Conservation (phyloP, 1,284 basidiomycete species). For the Caloboletus inedulis region DNA sequence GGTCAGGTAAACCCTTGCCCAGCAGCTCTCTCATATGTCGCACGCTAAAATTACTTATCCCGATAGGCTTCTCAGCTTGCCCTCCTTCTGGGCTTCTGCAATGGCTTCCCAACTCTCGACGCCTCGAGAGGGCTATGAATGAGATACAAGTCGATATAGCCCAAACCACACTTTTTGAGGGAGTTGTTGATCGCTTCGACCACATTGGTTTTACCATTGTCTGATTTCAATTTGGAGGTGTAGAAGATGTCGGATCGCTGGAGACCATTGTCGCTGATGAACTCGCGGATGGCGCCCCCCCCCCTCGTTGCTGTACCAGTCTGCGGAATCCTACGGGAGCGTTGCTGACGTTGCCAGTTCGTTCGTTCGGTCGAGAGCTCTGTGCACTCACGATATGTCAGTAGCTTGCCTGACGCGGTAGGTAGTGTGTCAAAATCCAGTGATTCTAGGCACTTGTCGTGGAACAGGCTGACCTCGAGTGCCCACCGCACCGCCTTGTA, state of each 20-base stretch:
- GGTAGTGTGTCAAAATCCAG: background rate
- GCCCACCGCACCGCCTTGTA: conserved; percentile 6
- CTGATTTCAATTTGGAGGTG: conserved; percentile 66
- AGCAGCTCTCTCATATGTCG: conserved; percentile 61
- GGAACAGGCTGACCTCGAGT: conserved; percentile 5
- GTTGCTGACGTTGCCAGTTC: background rate
- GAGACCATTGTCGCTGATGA: conserved; percentile 43
- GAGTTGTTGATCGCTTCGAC: conserved; percentile 53
- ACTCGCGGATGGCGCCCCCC: conserved; percentile 60
- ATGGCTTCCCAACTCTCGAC: conserved; percentile 6
- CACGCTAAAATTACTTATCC: conserved; percentile 3
- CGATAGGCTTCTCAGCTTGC: background rate
- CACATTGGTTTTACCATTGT: conserved; percentile 46
- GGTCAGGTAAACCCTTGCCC: conserved; percentile 47
- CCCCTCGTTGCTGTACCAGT: conserved; percentile 63
- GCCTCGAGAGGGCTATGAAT: conserved; percentile 10
- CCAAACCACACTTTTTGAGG: conserved; percentile 42
- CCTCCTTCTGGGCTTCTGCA: background rate
- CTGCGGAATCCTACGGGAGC: conserved; percentile 4
- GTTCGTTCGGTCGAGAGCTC: background rate
- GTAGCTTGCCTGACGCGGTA: conserved; percentile 1
- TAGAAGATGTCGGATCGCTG: conserved; percentile 54
- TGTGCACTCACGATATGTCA: conserved; percentile 9
- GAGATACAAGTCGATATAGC: conserved; percentile 2
- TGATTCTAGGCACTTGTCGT: background rate